A percentile compares a stretch with the other conserved stretches of the same genome.
Evolutionary conservation across 2,329 filamentous ascomycete species (phyloP).

Genomic region (Didymosphaeria variabile): DNA sequence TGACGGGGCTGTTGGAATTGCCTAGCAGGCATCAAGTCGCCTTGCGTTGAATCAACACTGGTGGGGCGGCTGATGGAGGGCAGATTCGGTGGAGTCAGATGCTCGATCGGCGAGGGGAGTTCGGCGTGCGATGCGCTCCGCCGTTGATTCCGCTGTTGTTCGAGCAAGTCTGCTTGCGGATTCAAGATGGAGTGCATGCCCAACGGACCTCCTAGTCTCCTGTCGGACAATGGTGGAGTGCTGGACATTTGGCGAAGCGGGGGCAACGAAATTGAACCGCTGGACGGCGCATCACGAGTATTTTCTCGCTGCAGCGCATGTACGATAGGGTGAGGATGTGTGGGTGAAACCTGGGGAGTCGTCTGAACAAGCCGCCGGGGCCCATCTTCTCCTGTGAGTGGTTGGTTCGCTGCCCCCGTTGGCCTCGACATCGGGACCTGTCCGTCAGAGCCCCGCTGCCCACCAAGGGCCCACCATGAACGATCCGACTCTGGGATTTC

Average conservation of each 20-base stretch:
- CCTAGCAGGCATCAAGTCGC: slow-evolving; percentile 33
- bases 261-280: slow-evolving; percentile 40
- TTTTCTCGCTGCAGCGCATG: slow-evolving; percentile 35
- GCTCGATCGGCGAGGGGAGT: slow-evolving; percentile 50
- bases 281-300: slow-evolving; percentile 29
- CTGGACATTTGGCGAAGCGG: slow-evolving; percentile 46
- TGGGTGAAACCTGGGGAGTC: slow-evolving; percentile 41
- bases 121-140: slow-evolving; percentile 57
- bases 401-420: slow-evolving; percentile 31
- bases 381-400: slow-evolving; percentile 24
- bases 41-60: slow-evolving; percentile 45
- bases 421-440: slow-evolving; percentile 41
- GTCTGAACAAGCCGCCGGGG: slow-evolving; percentile 25
- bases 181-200: slow-evolving; percentile 59
- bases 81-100: slow-evolving; percentile 44
- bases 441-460: slow-evolving; percentile 45
- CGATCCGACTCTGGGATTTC: slow-evolving; percentile 28
- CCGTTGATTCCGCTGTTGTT: slow-evolving; percentile 44
- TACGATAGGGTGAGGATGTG: slow-evolving; percentile 35
- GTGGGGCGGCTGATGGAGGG: slow-evolving; percentile 47
- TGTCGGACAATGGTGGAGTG: slow-evolving; percentile 43
- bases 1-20: slow-evolving; percentile 38
- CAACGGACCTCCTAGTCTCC: slow-evolving; percentile 45
- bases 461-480: slow-evolving; percentile 46
- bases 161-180: slow-evolving; percentile 48